Evolutionary conservation across 371 early-diverging fungal species (phyloP), one percentile per base, ranked within the genome.

Genomic region (Dichotomocladium elegans): DNA sequence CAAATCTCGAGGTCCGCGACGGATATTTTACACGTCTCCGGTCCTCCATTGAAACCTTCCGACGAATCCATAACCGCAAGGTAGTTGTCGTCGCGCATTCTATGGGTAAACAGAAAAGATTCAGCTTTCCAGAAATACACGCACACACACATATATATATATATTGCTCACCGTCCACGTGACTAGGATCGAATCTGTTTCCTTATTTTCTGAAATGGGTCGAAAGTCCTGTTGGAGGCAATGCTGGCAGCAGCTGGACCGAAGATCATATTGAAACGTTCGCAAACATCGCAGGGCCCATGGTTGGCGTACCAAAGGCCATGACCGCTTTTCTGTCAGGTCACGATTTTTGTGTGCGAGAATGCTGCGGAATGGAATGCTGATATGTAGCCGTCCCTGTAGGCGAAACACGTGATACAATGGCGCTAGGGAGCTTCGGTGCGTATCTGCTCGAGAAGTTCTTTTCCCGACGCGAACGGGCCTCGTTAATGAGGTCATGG

Each of bases 161-260:
- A 19, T 49, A 43, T 28, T 34, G 74, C 87, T n/a, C n/a, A n/a
- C n/a, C n/a, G n/a, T n/a, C n/a, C n/a, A n/a, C n/a, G n/a, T n/a
- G n/a, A n/a, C n/a, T n/a, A 88, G 96, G 96, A 5, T 66, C 82
- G 2, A 67, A 73, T 26, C 79, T 95, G 8, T 71, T 87, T 42
- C 82, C 82, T 31, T 92, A 96, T 66, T 96, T 98, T 66, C 76
- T 97, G 52, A 88, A 91, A 44, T 98, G 97, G 97, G 95, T 89
- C 1, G 88, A 90, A 61, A 80, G 82, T 17, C 62, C 72, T n/a
- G 14, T 59, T 3, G 91, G 90, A 26, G 94, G 91, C 9, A 76
- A 86, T 7, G 91, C 86, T 44, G 93, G 93, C 4, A 53, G 72
- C 1, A 58, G 58, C 19, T 96, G 98, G 98, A 84, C 86, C 7